phyloP scores from a whole-genome alignment of 257 asterid genomes.

The Plantago major region DNA sequence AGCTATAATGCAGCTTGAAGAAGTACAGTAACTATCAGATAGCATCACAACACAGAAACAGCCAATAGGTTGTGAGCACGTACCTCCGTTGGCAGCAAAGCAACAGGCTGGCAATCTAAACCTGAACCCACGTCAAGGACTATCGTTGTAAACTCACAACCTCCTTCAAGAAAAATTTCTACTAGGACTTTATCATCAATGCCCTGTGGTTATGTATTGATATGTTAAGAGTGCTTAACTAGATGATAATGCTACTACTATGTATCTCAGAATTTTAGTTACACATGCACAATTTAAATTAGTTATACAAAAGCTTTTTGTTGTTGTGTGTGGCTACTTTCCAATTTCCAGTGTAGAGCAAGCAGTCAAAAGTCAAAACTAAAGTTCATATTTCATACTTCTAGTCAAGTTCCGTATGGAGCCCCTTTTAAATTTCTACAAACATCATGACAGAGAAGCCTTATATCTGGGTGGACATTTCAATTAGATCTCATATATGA shows the following conservation, averaged over 20 bases:
- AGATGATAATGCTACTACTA: conserved; percentile 13
- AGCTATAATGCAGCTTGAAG: too few species aligned
- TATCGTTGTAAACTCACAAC: conserved; percentile 82
- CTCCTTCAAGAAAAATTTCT: conserved; percentile 86
- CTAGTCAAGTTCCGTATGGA: not conserved
- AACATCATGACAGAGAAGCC: too few species aligned
- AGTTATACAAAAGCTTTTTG: too few species aligned
- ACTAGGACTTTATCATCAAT: conserved; percentile 77
- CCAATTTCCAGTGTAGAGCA: too few species aligned
- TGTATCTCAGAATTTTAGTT: conserved; percentile 21
- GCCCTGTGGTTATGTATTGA: conserved; percentile 58
- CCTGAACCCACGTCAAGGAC: conserved; percentile 80
- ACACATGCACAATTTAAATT: not conserved
- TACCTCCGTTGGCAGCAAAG: conserved; percentile 85
- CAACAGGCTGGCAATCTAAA: conserved; percentile 61
- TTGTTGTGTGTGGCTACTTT: too few species aligned
- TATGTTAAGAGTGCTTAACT: not conserved
- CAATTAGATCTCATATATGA: too few species aligned
- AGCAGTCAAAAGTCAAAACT: not conserved
- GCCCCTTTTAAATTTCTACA: too few species aligned
- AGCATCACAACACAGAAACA: too few species aligned
- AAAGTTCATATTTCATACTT: not conserved
- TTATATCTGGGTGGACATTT: too few species aligned
- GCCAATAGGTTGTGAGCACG: not conserved
- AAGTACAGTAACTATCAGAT: too few species aligned